Evolutionary conservation across 2,329 filamentous ascomycete genomes (phyloP).

Genomic region (Rutstroemia sp.): DNA sequence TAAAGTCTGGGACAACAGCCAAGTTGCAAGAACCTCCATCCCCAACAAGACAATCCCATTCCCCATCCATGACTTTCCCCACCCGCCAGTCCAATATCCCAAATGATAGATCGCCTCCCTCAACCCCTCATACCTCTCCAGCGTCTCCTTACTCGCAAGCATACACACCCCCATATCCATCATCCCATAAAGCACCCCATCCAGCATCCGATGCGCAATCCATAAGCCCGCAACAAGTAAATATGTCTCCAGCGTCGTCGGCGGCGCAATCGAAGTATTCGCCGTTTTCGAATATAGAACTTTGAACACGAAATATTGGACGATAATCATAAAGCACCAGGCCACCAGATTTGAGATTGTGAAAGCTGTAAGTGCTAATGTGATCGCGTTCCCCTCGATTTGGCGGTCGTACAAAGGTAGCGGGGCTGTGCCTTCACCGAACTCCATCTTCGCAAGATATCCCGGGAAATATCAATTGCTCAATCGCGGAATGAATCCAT

Average conservation of each 20-base stretch:
- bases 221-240: neutral
- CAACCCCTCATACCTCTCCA: neutral
- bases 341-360: neutral
- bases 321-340: neutral
- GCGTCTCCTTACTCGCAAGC: neutral
- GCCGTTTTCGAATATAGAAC: neutral
- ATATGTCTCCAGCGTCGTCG: neutral
- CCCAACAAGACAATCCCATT: neutral
- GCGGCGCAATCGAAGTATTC: neutral
- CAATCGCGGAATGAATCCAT: too few relatives aligned
- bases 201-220: neutral
- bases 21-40: neutral
- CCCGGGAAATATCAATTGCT: too few relatives aligned
- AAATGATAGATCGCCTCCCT: neutral
- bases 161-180: neutral
- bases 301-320: conserved; percentile 1
- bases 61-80: neutral
- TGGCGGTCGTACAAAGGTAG: neutral
- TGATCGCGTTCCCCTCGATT: neutral
- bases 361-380: neutral
- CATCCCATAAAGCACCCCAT: neutral
- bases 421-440: too few relatives aligned
- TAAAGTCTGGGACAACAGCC: conserved; percentile 1
- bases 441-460: too few relatives aligned
- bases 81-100: neutral